Base-by-base conservation (phyloP, 1,284 basidiomycete species). In the Lignosus rhinocerotis region DNA sequence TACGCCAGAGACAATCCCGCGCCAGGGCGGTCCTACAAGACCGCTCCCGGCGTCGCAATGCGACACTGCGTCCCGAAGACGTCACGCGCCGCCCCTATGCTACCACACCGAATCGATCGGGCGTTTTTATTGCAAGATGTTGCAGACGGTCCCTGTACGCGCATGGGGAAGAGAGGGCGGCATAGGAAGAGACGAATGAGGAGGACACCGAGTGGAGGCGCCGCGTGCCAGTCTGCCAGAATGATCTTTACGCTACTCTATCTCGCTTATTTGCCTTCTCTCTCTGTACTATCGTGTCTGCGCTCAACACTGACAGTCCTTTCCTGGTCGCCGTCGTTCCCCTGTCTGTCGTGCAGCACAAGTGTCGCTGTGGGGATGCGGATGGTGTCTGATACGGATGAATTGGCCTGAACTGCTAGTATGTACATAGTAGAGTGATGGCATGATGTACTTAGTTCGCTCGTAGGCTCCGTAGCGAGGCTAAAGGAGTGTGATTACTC, bases 191-290 rank as follows among this genome's bases (percentile, higher is more conserved):
- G 17, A 3, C 11, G 17, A 17, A 43, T 10, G 44, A 49, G 49
- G 52, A 47, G 46, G 51, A 44, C 25, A 30, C 34, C 46, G 14
- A 46, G 47, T 49, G 51, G 51, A 53, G 58, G 51, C 38, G 55
- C 43, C 56, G 58, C 53, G 53, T 53, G 34, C 55, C 49, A 32
- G 55, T 46, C 43, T 56, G 25, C 52, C 53, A 60, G 56, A 55
- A 53, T 51, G 33, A 39, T 39, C 36, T 50, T 25, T 10, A 48
- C 53, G 30, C 31, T 63, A 58, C 44, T 46, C 30, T 44, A 34
- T n/a, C 50, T 17, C 42, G 4, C 25, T 25, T 25, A 25, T 25
- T 25, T 25, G 25, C 25, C 25, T 25, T 25, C 25, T 25, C 25
- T 25, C 25, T 25, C 25, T 25, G 25, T 25, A 25, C 25, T 25